Conservation (phyloP, 108 stramenopile genomes). For the Halocafeteria seosinensis region DNA sequence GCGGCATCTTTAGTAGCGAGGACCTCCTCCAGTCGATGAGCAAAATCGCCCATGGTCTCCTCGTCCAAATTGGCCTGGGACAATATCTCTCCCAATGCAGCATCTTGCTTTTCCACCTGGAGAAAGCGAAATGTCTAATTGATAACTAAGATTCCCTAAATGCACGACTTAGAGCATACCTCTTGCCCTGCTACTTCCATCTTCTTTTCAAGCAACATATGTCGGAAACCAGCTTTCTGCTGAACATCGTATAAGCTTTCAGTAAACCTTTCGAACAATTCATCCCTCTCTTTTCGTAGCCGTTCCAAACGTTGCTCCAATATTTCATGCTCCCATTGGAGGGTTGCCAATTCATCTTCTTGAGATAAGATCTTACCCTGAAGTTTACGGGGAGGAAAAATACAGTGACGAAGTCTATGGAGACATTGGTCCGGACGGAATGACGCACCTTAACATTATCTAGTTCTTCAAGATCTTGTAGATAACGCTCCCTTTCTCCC, state of each 20-base stretch:
- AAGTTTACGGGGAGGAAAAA: too few species aligned
- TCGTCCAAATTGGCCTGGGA: slow-evolving; percentile 43
- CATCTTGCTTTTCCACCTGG: slow-evolving; percentile 43
- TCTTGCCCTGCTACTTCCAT: slow-evolving; percentile 24
- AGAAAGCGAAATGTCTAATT: too few species aligned
- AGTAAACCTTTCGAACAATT: slow-evolving; percentile 21
- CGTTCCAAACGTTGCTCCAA: slow-evolving; percentile 23
- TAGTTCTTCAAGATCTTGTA: slow-evolving; percentile 30
- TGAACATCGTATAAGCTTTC: slow-evolving; percentile 38
- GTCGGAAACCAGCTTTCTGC: slow-evolving; percentile 50
- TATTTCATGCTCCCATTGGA: slow-evolving; percentile 43
- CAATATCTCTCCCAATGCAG: slow-evolving; percentile 45
- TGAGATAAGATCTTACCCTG: slow-evolving; percentile 26
- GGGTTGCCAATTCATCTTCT: slow-evolving; percentile 22
- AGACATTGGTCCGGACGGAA: too few species aligned
- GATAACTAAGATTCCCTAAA: too few species aligned
- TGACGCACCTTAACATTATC: too few species aligned
- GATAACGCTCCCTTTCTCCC: slow-evolving; percentile 30
- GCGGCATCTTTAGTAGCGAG: slow-evolving; percentile 25
- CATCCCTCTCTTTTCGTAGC: slow-evolving; percentile 24
- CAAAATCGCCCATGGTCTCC: slow-evolving; percentile 6
- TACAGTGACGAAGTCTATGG: too few species aligned
- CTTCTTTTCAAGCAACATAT: slow-evolving; percentile 54
- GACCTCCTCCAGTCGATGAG: slow-evolving; percentile 29
- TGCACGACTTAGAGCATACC: too few species aligned